phyloP scores from a whole-genome alignment of 306 rosid species.

The Fragaria nilgerrensis region DNA sequence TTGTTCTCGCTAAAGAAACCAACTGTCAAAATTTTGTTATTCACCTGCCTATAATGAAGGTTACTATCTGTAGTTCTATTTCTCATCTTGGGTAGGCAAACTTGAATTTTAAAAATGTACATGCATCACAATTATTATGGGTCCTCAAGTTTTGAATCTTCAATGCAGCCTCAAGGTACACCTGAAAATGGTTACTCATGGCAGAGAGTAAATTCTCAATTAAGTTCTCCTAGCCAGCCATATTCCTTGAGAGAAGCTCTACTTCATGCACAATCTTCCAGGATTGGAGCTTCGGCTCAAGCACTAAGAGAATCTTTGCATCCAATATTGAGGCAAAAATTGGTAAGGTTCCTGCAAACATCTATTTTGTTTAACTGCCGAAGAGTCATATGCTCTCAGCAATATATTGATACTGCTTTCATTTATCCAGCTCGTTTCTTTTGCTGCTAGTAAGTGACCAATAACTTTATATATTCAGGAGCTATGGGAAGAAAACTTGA shows the following conservation, averaged over 20 bases:
- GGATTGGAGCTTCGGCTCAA: slow-evolving; percentile 99
- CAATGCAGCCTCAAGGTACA: slow-evolving; percentile 90
- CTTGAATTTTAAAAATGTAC: neutral
- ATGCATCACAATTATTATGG: neutral
- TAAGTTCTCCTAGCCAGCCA: slow-evolving; percentile 98
- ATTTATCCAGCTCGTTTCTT: neutral
- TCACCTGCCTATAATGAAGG: neutral
- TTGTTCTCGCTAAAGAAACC: slow-evolving; percentile 11
- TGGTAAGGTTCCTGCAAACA: slow-evolving; percentile 47
- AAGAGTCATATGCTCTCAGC: neutral
- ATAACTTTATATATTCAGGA: slow-evolving; percentile 54
- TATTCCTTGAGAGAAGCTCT: slow-evolving; percentile 98
- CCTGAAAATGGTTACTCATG: slow-evolving; percentile 89
- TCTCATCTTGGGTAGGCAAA: slow-evolving; percentile 7
- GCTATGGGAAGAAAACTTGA: slow-evolving; percentile 99
- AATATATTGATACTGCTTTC: neutral
- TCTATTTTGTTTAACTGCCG: neutral
- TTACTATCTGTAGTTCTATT: neutral
- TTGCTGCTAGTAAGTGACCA: slow-evolving; percentile 14
- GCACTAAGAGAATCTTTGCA: slow-evolving; percentile 97
- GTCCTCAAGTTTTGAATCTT: slow-evolving; percentile 27
- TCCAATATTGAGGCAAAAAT: slow-evolving; percentile 92
- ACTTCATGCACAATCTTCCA: slow-evolving; percentile 97
- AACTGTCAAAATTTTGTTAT: slow-evolving; percentile 7
- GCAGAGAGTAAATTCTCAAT: slow-evolving; percentile 97